Percentiles rank a stretch among this genome's conserved stretches.
Conservation (phyloP, 108 stramenopile genomes). For the Fragilariopsis cylindrus region DNA sequence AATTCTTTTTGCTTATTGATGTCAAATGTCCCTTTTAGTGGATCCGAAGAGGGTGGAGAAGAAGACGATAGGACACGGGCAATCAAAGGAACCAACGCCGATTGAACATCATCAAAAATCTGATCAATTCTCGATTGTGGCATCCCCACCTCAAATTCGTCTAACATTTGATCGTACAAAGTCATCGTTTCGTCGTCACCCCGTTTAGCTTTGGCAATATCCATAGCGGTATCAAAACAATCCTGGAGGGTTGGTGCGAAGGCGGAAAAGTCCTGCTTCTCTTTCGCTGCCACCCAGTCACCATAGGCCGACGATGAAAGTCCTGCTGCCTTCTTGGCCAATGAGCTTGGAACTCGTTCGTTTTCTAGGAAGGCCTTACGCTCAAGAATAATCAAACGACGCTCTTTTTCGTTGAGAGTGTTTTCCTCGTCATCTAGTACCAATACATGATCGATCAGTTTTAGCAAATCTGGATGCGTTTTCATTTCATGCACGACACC, state of each 20-base stretch:
- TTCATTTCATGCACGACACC: conserved; percentile 63
- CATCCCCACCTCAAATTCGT: conserved; percentile 82
- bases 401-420: conserved; percentile 14
- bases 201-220: conserved; percentile 53
- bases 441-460: conserved; percentile 32
- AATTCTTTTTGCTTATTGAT: conserved; percentile 63
- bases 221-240: conserved; percentile 62
- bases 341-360: conserved; percentile 49
- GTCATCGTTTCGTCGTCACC: conserved; percentile 14
- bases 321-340: conserved; percentile 62
- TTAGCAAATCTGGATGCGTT: conserved; percentile 49
- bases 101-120: conserved; percentile 76
- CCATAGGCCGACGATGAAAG: conserved; percentile 55
- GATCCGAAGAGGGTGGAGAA: conserved; percentile 33
- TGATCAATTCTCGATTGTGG: conserved; percentile 56
- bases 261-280: conserved; percentile 52
- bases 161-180: conserved; percentile 41
- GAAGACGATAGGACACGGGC: conserved; percentile 42
- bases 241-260: conserved; percentile 54
- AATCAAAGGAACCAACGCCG: conserved; percentile 73
- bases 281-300: conserved; percentile 74
- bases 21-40: conserved; percentile 45
- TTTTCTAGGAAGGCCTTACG: conserved; percentile 47
- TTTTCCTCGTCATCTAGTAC: conserved; percentile 20
- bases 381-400: conserved; percentile 52